These are phyloP conservation scores for Musa balbisiana DNA, from an alignment of 202 grass and related monocot genomes.

Conservation along the genomic window DNA sequence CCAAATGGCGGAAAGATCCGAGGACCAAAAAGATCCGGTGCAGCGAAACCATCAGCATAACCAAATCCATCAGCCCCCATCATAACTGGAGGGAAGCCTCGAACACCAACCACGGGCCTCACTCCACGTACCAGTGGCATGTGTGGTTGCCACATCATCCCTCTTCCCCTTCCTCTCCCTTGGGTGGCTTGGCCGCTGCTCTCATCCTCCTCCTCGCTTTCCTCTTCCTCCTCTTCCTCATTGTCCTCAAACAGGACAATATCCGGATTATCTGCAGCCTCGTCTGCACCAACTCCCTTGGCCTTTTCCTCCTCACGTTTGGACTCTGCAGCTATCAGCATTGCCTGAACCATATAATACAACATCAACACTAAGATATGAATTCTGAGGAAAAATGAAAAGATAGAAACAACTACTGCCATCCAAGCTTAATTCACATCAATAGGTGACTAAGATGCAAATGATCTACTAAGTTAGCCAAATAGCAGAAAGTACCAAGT, in stretches of 20 bases:
- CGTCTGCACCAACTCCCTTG: conserved; percentile 64
- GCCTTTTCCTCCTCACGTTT: conserved; percentile 90
- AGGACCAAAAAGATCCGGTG: conserved; percentile 69
- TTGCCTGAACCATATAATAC: conserved; percentile 44
- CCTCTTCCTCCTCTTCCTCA: conserved; percentile 92
- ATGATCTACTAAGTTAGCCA: too few relatives aligned
- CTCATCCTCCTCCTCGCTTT: conserved; percentile 89
- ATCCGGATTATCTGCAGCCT: conserved; percentile 73
- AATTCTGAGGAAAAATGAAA: neutral
- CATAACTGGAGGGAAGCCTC: conserved; percentile 81
- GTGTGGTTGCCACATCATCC: conserved; percentile 84
- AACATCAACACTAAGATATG: neutral
- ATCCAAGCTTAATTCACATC: neutral
- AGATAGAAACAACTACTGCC: too few relatives aligned
- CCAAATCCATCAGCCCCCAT: conserved; percentile 71
- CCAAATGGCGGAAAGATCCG: conserved; percentile 71
- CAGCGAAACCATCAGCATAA: conserved; percentile 54
- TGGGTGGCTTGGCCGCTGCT: conserved; percentile 42
- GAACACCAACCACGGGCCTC: conserved; percentile 47
- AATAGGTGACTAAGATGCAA: too few relatives aligned
- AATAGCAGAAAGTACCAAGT: too few relatives aligned
- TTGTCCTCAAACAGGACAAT: conserved; percentile 89
- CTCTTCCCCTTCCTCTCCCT: conserved; percentile 63
- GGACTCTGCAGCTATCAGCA: conserved; percentile 68
- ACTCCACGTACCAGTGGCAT: conserved; percentile 47